Percentiles rank a stretch among this genome's conserved stretches.
phyloP scores from a whole-genome alignment of 805 yeast species.

The Nakazawaea molendinolei region DNA sequence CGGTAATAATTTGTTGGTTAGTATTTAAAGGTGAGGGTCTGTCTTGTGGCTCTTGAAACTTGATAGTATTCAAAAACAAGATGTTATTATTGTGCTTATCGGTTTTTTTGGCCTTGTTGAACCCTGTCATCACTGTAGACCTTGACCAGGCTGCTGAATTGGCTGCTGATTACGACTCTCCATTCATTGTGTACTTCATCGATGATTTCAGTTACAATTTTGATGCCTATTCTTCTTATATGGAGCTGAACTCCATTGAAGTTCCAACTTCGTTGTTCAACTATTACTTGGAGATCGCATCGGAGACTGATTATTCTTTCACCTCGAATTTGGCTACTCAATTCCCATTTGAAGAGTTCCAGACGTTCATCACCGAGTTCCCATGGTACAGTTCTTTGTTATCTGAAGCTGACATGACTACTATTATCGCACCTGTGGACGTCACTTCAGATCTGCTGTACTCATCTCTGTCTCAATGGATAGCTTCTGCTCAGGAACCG shows the following conservation, averaged over 20 bases:
- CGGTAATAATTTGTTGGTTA: too few species aligned
- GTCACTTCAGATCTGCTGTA: too few species aligned
- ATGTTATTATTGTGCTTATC: neutral
- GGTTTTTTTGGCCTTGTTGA: neutral
- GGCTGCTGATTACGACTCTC: conserved; percentile 27
- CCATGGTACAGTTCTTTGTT: conserved; percentile 28
- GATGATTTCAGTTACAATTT: conserved; percentile 24
- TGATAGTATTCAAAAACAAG: too few species aligned
- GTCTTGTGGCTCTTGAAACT: too few species aligned
- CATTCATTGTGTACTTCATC: conserved; percentile 25
- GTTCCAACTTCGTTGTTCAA: conserved; percentile 24
- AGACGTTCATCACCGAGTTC: conserved; percentile 24
- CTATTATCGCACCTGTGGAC: conserved; percentile 23
- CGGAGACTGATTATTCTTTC: conserved; percentile 14
- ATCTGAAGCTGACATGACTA: conserved; percentile 18
- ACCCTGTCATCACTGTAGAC: conserved; percentile 16
- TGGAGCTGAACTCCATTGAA: conserved; percentile 21
- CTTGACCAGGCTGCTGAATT: conserved; percentile 19
- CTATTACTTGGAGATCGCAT: conserved; percentile 20
- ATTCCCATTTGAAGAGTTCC: conserved; percentile 27
- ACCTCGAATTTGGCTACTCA: conserved; percentile 19
- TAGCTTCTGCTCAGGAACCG: too few species aligned
- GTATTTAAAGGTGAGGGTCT: too few species aligned
- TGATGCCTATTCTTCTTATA: conserved; percentile 26
- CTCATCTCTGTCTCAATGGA: too few species aligned